Evolutionary conservation across 768 basidiomycete species (phyloP), one percentile per base, ranked within the genome.

Genomic region (Suillus subalutaceus): DNA sequence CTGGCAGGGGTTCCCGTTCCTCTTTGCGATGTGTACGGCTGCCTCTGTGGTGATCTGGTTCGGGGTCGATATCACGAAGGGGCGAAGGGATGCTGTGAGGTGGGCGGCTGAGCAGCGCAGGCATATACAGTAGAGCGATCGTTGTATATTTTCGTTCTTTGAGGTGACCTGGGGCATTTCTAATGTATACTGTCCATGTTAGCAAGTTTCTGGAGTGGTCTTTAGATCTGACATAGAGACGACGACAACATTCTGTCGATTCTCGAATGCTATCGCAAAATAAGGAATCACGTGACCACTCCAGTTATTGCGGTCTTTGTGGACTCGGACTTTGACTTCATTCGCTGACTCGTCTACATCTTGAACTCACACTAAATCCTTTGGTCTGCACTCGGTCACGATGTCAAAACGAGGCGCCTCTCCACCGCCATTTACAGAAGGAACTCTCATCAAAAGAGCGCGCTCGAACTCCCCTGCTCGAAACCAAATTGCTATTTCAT

Each of bases 1-100:
- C 72, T 94, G 93, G 93, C 83, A 85, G 72, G 93, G 93, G 0
- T 94, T 94, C 74, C 90, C 91, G 2, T 94, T 94, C 80, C 78
- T 94, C 26, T 93, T 94, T 70, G 88, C 87, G 35, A 77, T 93
- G 9, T 93, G 91, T 69, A 73, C 79, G 13, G 72, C 76, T 26
- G 92, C 93, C 1, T 89, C 88, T 43, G 23, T 92, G 57, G 83
- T 90, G 20, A 94, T 94, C 63, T 94, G 91, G 90, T 88, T 94
- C 72, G 84, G 80, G 60, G 85, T 90, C 3, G 88, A 91, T 72
- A 79, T 91, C 2, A 72, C 79, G 63, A 88, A 87, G 73, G 90
- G 90, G 18, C 78, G 90, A 63, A 75, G 78, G 38, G 87, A 90
- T 74, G 90, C 90, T 9, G 80, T 84, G 30, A 75, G 71, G 44